phyloP scores from a whole-genome alignment of 352 stramenopile species.

The Albugo candida region DNA sequence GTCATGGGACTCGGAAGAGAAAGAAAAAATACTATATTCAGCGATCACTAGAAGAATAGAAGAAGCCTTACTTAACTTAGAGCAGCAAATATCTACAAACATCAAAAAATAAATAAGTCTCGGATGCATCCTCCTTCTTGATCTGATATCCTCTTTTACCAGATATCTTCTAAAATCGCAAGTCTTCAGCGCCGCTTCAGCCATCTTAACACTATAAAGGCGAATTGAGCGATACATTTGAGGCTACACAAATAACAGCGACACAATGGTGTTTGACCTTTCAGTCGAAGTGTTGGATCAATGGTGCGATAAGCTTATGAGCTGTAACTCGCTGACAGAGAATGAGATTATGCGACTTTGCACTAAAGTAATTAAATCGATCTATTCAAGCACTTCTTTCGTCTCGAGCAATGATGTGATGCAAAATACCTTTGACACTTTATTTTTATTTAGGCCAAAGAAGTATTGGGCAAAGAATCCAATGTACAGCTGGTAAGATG shows the following conservation, averaged over 20 bases:
- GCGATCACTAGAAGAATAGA: conserved; percentile 75
- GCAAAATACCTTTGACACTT: background rate
- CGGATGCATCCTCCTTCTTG: too few species aligned
- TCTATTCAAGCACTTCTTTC: background rate
- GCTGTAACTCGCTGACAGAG: conserved; percentile 88
- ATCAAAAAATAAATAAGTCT: background rate
- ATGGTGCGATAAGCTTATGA: conserved; percentile 88
- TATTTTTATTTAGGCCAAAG: conserved; percentile 63
- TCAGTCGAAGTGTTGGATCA: conserved; percentile 81
- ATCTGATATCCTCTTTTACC: too few species aligned
- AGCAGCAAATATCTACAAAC: conserved; percentile 1
- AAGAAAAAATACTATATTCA: conserved; percentile 57
- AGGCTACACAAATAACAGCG: background rate
- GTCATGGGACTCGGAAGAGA: conserved; percentile 37
- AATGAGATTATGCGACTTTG: conserved; percentile 91
- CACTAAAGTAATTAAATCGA: conserved; percentile 29
- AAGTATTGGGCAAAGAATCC: conserved; percentile 92
- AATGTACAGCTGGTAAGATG: conserved; percentile 94
- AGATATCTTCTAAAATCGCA: too few species aligned
- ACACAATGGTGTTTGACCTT: conserved; percentile 30
- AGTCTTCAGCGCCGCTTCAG: too few species aligned
- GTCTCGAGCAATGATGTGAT: background rate
- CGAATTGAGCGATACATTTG: too few species aligned
- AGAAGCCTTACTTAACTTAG: conserved; percentile 30
- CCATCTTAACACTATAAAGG: too few species aligned